phyloP scores from a whole-genome alignment of 2,329 filamentous ascomycete genomes.

The Apiospora aurea region DNA sequence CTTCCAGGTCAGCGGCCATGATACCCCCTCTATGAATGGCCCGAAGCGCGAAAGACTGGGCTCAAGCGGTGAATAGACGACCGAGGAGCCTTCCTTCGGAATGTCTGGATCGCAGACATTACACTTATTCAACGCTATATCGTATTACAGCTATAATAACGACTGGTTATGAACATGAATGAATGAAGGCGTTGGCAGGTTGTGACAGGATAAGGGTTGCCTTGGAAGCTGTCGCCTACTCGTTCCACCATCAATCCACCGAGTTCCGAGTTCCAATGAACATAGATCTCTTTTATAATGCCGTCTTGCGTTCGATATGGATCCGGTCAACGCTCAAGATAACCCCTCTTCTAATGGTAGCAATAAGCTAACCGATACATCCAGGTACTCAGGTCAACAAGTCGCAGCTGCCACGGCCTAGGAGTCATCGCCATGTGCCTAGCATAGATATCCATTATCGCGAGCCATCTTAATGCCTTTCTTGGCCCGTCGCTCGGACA shows the following conservation, averaged over 20 bases:
- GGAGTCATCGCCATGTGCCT: conserved; percentile 14
- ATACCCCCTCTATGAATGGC: neutral
- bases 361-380: neutral
- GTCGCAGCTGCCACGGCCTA: neutral
- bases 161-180: neutral
- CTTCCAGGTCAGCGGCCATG: neutral
- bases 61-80: conserved; percentile 3
- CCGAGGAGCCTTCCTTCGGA: neutral
- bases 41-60: neutral
- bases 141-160: neutral
- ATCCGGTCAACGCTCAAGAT: neutral
- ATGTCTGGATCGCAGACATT: neutral
- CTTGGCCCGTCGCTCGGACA: conserved; percentile 4
- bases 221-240: neutral
- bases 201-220: neutral
- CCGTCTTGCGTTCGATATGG: neutral
- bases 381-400: neutral
- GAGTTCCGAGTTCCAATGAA: neutral
- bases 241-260: neutral
- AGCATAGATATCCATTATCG: conserved; percentile 12
- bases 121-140: neutral
- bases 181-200: neutral
- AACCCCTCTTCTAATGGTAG: neutral
- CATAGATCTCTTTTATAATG: neutral
- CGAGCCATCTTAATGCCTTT: neutral